Percentiles rank a stretch among this genome's conserved stretches.
phyloP scores from a whole-genome alignment of 140 eudicot genomes.

The Anethum foeniculum region DNA sequence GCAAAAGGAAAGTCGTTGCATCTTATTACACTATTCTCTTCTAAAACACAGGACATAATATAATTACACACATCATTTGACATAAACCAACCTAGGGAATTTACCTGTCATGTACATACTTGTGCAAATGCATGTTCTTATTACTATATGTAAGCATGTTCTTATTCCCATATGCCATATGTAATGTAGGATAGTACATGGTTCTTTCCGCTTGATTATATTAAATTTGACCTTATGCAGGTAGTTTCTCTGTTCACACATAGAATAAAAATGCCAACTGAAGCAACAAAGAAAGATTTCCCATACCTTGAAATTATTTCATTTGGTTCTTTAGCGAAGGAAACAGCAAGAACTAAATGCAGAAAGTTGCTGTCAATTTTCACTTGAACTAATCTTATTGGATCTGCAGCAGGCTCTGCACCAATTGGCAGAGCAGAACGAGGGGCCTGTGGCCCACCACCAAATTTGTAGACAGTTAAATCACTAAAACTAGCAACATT shows the following conservation, averaged over 20 bases:
- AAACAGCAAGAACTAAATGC: conserved; percentile 79
- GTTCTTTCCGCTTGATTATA: not conserved
- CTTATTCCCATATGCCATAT: too few relatives aligned
- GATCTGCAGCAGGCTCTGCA: conserved; percentile 95
- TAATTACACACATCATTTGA: too few relatives aligned
- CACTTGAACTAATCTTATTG: conserved; percentile 72
- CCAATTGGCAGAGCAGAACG: conserved; percentile 97
- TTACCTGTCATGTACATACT: not conserved
- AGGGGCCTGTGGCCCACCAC: conserved; percentile 98
- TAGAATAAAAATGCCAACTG: not conserved
- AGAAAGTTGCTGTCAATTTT: conserved; percentile 61
- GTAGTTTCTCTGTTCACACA: not conserved
- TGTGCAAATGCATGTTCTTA: not conserved
- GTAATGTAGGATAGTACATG: not conserved
- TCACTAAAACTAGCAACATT: conserved; percentile 72
- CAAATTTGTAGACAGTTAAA: conserved; percentile 58
- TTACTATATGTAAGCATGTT: not conserved
- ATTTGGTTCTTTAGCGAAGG: conserved; percentile 87
- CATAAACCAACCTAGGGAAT: not conserved
- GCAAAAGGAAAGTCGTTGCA: not conserved
- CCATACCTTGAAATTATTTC: conserved; percentile 77
- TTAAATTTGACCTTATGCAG: not conserved
- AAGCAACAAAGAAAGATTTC: not conserved
- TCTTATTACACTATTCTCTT: not conserved
- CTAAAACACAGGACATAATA: too few relatives aligned